Evolutionary conservation across 225 moss, liverwort and hornwort species (phyloP).

Genomic region (Physcomitrellopsis africana): DNA sequence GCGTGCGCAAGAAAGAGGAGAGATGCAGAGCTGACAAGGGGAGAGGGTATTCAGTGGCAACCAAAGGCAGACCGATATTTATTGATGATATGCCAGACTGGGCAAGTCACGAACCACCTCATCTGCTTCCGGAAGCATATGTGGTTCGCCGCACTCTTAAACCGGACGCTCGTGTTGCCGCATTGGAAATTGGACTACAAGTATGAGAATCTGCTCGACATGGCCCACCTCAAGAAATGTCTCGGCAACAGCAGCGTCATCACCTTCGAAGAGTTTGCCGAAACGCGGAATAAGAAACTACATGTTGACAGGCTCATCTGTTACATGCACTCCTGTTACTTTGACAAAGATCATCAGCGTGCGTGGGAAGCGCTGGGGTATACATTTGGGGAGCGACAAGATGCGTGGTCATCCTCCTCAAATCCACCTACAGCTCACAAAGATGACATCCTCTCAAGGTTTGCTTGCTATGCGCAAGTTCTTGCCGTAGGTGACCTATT

Average conservation of each 20-base stretch:
- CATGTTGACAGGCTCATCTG: conserved; percentile 53
- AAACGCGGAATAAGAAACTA: conserved; percentile 21
- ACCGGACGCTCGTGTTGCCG: conserved; percentile 57
- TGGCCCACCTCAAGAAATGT: conserved; percentile 46
- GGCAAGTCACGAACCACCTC: conserved; percentile 61
- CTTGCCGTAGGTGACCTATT: conserved; percentile 57
- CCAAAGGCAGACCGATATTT: conserved; percentile 34
- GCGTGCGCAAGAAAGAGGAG: conserved; percentile 16
- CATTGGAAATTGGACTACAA: conserved; percentile 46
- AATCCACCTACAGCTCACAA: neutral
- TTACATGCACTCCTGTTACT: conserved; percentile 54
- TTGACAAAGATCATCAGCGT: conserved; percentile 44
- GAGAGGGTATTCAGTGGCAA: conserved; percentile 41
- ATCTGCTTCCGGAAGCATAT: conserved; percentile 62
- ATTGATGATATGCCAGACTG: conserved; percentile 53
- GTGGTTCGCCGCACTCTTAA: conserved; percentile 51
- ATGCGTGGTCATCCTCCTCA: conserved; percentile 27
- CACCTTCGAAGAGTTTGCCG: conserved; percentile 37
- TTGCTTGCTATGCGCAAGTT: conserved; percentile 38
- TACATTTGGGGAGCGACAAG: conserved; percentile 41
- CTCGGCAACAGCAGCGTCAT: conserved; percentile 39
- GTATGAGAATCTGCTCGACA: conserved; percentile 52
- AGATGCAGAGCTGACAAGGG: neutral
- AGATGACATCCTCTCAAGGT: conserved; percentile 25
- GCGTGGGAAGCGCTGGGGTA: conserved; percentile 53